Evolutionary conservation across 495 filamentous ascomycete genomes (phyloP).

Genomic region (Xylaria palmicola): DNA sequence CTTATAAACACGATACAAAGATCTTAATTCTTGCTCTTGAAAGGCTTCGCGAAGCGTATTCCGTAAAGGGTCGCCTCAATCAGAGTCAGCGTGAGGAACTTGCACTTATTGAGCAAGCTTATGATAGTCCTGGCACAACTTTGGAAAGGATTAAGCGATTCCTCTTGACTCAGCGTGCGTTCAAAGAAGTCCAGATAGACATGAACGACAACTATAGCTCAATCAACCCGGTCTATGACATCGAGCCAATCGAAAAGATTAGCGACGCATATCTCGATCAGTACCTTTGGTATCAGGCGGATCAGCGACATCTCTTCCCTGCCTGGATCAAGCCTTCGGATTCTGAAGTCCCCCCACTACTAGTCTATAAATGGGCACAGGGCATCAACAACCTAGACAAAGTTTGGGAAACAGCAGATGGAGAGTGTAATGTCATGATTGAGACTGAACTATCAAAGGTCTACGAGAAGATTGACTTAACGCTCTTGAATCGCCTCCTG

Average conservation of each 20-base stretch:
- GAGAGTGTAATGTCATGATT: constrained; percentile 98
- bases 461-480: constrained; percentile 99
- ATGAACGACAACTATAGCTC: constrained; percentile 99
- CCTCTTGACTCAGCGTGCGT: constrained; percentile 92
- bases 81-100: constrained; percentile 98
- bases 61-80: constrained; percentile 94
- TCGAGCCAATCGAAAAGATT: constrained; percentile 99
- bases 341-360: constrained; percentile 94
- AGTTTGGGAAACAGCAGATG: constrained; percentile 93
- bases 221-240: constrained; percentile 98
- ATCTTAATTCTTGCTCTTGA: constrained; percentile 97
- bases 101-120: constrained; percentile 96
- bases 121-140: constrained; percentile 96
- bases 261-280: constrained; percentile 99
- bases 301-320: constrained; percentile 96
- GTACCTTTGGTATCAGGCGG: constrained; percentile 99
- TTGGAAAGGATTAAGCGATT: constrained; percentile 97
- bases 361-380: constrained; percentile 99
- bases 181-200: constrained; percentile 99
- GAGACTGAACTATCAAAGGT: constrained; percentile 98
- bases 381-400: constrained; percentile 99
- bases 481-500: constrained; percentile 87
- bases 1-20: constrained; percentile 99
- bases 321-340: constrained; percentile 99
- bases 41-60: constrained; percentile 92